Percentiles rank a stretch among this genome's conserved stretches.
phyloP scores from a whole-genome alignment of 768 basidiomycete species.

The Ephemerocybe angulata region DNA sequence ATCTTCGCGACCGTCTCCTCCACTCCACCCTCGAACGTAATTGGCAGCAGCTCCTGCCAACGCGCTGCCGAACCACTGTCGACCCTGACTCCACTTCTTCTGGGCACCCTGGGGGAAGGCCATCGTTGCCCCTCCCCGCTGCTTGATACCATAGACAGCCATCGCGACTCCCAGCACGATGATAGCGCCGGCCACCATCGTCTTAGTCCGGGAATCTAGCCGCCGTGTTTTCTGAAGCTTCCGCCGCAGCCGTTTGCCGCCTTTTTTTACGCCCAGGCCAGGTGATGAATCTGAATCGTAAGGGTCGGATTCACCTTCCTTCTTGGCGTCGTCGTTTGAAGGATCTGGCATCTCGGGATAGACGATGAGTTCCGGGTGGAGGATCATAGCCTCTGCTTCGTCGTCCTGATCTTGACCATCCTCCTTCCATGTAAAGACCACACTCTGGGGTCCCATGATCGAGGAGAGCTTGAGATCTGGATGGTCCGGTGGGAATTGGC shows the following conservation, averaged over 20 bases:
- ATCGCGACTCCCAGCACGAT: constrained; percentile 69
- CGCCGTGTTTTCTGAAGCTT: constrained; percentile 4
- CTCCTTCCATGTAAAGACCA: constrained; percentile 71
- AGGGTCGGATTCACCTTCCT: neutral
- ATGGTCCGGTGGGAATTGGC: constrained; percentile 57
- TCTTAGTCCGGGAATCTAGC: constrained; percentile 29
- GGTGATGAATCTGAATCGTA: too few species aligned
- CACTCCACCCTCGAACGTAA: neutral
- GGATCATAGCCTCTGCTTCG: constrained; percentile 56
- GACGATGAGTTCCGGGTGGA: constrained; percentile 52
- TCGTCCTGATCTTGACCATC: constrained; percentile 24
- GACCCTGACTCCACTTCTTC: constrained; percentile 3
- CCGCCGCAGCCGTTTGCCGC: constrained; percentile 6
- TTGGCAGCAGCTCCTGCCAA: constrained; percentile 3
- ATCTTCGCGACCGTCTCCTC: neutral
- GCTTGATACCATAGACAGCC: constrained; percentile 47
- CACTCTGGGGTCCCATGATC: constrained; percentile 79
- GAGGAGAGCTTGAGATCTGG: constrained; percentile 47
- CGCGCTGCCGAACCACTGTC: constrained; percentile 7
- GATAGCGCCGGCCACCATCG: constrained; percentile 62
- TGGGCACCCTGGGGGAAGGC: constrained; percentile 6
- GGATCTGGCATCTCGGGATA: constrained; percentile 37
- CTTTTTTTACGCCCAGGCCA: neutral
- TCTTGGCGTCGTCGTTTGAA: constrained; percentile 17
- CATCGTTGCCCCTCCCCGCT: neutral